A percentile compares a stretch with the other conserved stretches of the same genome.
phyloP scores from a whole-genome alignment of 371 early-diverging fungal species.

The Entomophthora muscae region DNA sequence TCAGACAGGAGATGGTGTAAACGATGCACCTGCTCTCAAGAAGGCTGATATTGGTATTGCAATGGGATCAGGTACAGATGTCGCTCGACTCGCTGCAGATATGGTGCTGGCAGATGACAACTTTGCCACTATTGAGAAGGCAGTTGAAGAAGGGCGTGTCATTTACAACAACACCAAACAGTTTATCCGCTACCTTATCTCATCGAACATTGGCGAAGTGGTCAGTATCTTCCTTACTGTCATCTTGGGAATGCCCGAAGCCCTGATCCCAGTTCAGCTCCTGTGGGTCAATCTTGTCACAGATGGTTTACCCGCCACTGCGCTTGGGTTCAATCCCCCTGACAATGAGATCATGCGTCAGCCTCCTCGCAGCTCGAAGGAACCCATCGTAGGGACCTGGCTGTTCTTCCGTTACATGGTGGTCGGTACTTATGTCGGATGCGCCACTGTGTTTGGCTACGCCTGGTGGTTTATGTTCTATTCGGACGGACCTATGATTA shows the following conservation, averaged over 20 bases:
- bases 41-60: slow-evolving; percentile 96
- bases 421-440: slow-evolving; percentile 82
- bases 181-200: slow-evolving; percentile 83
- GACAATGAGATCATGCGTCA: slow-evolving; percentile 86
- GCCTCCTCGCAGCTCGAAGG: slow-evolving; percentile 69
- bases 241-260: slow-evolving; percentile 85
- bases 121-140: slow-evolving; percentile 90
- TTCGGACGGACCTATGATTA: slow-evolving; percentile 63
- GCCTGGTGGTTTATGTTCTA: slow-evolving; percentile 97
- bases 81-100: slow-evolving; percentile 92
- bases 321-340: slow-evolving; percentile 93
- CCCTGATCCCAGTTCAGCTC: slow-evolving; percentile 90
- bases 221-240: slow-evolving; percentile 81
- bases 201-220: slow-evolving; percentile 81
- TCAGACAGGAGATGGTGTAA: slow-evolving; percentile 93
- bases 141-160: slow-evolving; percentile 90
- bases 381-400: slow-evolving; percentile 85
- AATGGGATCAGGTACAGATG: slow-evolving; percentile 97
- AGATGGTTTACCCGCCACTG: slow-evolving; percentile 93
- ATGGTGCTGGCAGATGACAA: slow-evolving; percentile 96
- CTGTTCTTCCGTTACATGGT: slow-evolving; percentile 86
- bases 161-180: slow-evolving; percentile 97
- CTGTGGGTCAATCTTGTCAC: slow-evolving; percentile 97
- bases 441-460: slow-evolving; percentile 88
- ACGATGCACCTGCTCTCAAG: slow-evolving; percentile 95